Base-by-base conservation (phyloP, 306 rosid species). In the Cicer yamashitae region DNA sequence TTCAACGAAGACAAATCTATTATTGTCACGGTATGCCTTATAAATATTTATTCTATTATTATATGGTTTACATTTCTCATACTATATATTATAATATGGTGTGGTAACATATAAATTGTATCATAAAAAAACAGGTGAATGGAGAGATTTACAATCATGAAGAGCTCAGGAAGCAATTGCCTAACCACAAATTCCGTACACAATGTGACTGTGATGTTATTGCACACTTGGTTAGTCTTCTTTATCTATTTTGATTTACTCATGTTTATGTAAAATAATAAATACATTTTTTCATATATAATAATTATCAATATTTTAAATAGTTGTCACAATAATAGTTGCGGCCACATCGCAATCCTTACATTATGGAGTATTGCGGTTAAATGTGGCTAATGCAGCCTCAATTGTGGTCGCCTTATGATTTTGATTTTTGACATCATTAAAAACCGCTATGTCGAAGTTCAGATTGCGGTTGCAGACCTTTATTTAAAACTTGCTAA, bases 111-210 rank as follows among this genome's bases (percentile, higher is more conserved):
- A 63, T 63, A 39, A 63, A n/a, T 70, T 50, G 9, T 12, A 11
- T 71, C 54, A 11, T 45, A 11, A 13, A 50, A 76, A 79, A 71
- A 57, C 67, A 92, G 98, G 97, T 96, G 10, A 92, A 96, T 41
- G 99, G 97, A 70, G 99, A 96, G 81, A 92, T 96, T 79, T 96
- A 89, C 91, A 96, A 96, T 70, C 99, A 92, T 76, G 98, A 96
- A 72, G 86, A 92, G 41, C 85, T 96, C 63, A 90, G 98, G 86
- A 89, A 86, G 79, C 82, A 83, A 45, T 73, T 92, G 37, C 79
- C 89, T 8, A 80, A 89, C 71, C 98, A 96, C 87, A 88, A 83
- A 79, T 88, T 96, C 73, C 78, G 87, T 64, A 96, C 99, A 2
- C 97, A 88, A 59, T 89, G 98, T 77, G 99, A 96, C 65, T 96